Evolutionary conservation across 2,329 filamentous ascomycete genomes (phyloP).

Genomic region (Chalaropsis ovoidea): DNA sequence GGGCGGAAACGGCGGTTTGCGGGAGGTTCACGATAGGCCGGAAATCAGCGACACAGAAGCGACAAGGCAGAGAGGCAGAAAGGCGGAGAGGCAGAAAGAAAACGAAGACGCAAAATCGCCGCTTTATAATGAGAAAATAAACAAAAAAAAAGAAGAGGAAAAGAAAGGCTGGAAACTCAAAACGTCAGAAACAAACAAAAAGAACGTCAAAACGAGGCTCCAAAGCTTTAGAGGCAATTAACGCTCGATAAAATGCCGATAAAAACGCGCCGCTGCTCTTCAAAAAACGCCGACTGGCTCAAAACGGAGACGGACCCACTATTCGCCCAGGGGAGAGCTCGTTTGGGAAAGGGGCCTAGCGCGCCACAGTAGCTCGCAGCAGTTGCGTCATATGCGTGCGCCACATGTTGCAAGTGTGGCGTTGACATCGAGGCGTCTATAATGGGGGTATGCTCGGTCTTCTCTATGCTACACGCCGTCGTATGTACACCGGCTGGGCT

Average conservation of each 20-base stretch:
- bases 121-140: neutral
- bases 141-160: constrained; percentile 16
- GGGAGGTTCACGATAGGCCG: no score
- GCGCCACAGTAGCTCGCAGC: neutral
- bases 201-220: constrained; percentile 9
- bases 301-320: neutral
- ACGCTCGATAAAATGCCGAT: neutral
- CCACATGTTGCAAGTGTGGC: neutral
- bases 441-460: neutral
- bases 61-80: neutral
- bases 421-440: neutral
- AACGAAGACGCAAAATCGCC: neutral
- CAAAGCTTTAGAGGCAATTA: neutral
- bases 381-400: neutral
- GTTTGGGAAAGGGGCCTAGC: neutral
- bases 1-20: neutral
- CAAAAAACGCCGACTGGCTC: neutral
- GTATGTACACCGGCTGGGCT: neutral
- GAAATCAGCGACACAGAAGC: neutral
- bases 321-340: neutral
- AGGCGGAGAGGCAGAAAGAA: neutral
- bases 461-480: neutral
- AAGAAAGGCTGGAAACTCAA: constrained; percentile 15
- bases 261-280: neutral
- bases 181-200: constrained; percentile 8